These are phyloP conservation scores for Diaporthe nobilis DNA, from an alignment of 2,329 filamentous ascomycete genomes.

Conservation along the genomic window DNA sequence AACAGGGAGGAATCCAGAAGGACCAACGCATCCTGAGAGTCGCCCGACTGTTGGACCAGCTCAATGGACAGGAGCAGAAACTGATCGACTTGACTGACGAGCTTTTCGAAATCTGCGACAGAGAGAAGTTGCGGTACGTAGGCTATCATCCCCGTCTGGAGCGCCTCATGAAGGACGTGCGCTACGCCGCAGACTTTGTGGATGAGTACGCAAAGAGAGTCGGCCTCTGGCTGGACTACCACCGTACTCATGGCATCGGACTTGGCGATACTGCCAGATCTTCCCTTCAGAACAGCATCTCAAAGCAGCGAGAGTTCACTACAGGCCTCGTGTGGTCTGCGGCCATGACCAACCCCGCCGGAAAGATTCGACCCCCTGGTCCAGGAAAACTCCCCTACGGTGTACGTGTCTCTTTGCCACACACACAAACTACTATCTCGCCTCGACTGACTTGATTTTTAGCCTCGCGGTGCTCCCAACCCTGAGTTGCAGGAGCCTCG, in stretches of 20 bases:
- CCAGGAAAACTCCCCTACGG: slow-evolving; percentile 8
- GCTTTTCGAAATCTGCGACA: slow-evolving; percentile 14
- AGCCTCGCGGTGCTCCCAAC: slow-evolving; percentile 27
- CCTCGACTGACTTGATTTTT: not conserved
- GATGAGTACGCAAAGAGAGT: slow-evolving; percentile 33
- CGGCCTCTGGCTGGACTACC: slow-evolving; percentile 25
- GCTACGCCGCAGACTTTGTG: slow-evolving; percentile 6
- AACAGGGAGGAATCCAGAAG: not conserved
- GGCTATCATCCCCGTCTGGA: slow-evolving; percentile 14
- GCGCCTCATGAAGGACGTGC: not conserved
- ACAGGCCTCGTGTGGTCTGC: slow-evolving; percentile 25
- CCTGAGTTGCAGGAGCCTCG: slow-evolving; percentile 25
- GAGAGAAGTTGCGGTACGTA: slow-evolving; percentile 2
- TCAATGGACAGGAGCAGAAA: slow-evolving; percentile 12
- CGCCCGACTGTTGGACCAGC: slow-evolving; percentile 5
- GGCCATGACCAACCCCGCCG: slow-evolving; percentile 10
- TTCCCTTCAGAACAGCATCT: not conserved
- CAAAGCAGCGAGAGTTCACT: slow-evolving; percentile 1
- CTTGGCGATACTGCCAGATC: not conserved
- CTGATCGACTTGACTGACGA: slow-evolving; percentile 8
- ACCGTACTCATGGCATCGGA: not conserved
- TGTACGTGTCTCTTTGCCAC: not conserved
- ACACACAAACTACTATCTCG: not conserved
- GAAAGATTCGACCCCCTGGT: slow-evolving; percentile 7
- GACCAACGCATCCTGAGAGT: slow-evolving; percentile 28